Percentiles rank a stretch among this genome's conserved stretches.
These are phyloP conservation scores for Clohesyomyces aquaticus DNA, from an alignment of 495 filamentous ascomycete genomes.

Conservation along the genomic window DNA sequence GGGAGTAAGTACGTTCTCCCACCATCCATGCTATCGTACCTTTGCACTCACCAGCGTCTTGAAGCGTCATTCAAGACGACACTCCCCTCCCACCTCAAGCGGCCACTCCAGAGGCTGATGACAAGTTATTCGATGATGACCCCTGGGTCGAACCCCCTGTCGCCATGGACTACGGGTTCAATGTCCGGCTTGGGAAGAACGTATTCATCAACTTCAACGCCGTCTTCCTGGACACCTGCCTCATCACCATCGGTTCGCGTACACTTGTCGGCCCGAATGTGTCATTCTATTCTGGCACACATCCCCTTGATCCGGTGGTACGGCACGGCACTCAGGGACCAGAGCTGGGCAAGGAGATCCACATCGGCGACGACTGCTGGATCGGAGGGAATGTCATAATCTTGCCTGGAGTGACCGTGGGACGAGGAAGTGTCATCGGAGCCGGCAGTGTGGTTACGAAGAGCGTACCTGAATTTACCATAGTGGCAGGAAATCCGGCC, in stretches of 20 bases:
- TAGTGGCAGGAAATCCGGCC: conserved; percentile 49
- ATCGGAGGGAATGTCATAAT: conserved; percentile 78
- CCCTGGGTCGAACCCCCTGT: conserved; percentile 76
- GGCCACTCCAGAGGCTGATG: conserved; percentile 61
- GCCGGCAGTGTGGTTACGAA: conserved; percentile 92
- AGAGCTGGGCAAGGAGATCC: conserved; percentile 74
- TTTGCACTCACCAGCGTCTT: conserved; percentile 17
- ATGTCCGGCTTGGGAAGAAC: conserved; percentile 66
- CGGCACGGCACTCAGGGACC: conserved; percentile 76
- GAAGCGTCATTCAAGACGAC: conserved; percentile 63
- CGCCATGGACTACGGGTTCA: conserved; percentile 74
- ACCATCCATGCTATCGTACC: neutral
- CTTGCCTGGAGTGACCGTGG: conserved; percentile 78
- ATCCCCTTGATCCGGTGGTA: conserved; percentile 74
- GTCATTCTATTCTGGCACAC: conserved; percentile 70
- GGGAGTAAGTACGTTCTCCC: conserved; percentile 60
- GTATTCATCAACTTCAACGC: conserved; percentile 81
- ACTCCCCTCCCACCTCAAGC: conserved; percentile 64
- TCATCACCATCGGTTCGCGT: conserved; percentile 75
- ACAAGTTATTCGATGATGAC: conserved; percentile 60
- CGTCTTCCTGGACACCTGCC: conserved; percentile 76
- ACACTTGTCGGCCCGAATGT: conserved; percentile 82
- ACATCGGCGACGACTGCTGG: conserved; percentile 88
- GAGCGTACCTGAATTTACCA: conserved; percentile 45
- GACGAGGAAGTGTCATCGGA: conserved; percentile 73